Base-by-base conservation (phyloP, 2,329 filamentous ascomycete genomes). In the Exophiala alcalophila region DNA sequence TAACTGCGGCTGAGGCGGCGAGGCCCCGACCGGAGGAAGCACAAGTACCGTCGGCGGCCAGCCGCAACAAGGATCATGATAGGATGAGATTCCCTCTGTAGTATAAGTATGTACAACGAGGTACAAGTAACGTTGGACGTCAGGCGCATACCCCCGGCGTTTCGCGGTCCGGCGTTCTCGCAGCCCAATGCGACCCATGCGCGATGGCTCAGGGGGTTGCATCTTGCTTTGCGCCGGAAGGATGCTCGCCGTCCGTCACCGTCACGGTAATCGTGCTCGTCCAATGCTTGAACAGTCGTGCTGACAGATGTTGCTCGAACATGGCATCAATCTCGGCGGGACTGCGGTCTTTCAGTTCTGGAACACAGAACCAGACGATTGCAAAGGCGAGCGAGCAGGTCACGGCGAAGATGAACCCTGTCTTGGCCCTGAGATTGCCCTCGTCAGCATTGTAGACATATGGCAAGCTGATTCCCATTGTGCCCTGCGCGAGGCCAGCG, bases 261-360 rank as follows among this genome's bases (percentile, higher is more conserved):
- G 27, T 11, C 25, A 21, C 36, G 45, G 24, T 18, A 18, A 36
- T 14, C 12, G 40, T 25, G 5, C 26, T 19, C 25, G 19, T 21
- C 60, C 59, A 61, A 3, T 38, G 14, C 29, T 42, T 54, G 34
- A 61, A 64, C 20, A 52, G n/a, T 14, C 55, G 47, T 11, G 58
- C 49, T 5, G 50, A 37, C 5, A 61, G 5, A 2, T 27, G 41
- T n/a, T 47, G 25, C 35, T 59, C 57, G 44, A 65, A 64, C 60
- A 65, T 60, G 4, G 40, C 20, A 56, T 78, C 73, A 44, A 78
- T 71, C 52, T 77, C 72, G 25, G 61, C 61, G 1, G 68, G 60
- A 2, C 59, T 70, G 14, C 71, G 59, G 3, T 70, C 70, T 57
- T 71, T 72, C 61, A 76, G 77, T 55, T 80, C 76, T 0, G 77